Evolutionary conservation across 2,329 filamentous ascomycete genomes (phyloP).

Genomic region (Clonostachys rosea): DNA sequence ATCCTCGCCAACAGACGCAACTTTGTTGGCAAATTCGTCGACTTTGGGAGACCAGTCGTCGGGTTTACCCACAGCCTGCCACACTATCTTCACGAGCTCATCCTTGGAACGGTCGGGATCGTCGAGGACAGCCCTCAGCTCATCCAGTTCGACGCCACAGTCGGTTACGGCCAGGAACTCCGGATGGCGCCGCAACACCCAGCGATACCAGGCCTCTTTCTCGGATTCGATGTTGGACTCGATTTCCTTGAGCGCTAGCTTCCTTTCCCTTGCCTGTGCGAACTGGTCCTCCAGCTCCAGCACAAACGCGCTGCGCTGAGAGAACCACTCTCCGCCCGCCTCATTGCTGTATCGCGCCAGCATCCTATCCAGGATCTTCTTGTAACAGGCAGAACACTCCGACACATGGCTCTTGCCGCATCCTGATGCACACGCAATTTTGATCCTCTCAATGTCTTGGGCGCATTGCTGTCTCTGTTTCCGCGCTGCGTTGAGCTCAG

Average conservation of each 20-base stretch:
- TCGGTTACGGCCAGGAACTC: conserved; percentile 27
- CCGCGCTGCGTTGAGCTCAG: conserved; percentile 25
- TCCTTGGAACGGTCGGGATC: conserved; percentile 28
- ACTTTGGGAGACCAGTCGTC: conserved; percentile 21
- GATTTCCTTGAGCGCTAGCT: conserved; percentile 35
- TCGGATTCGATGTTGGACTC: conserved; percentile 46
- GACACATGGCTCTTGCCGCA: conserved; percentile 35
- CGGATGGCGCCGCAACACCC: conserved; percentile 30
- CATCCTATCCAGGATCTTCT: conserved; percentile 39
- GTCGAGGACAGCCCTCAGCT: conserved; percentile 25
- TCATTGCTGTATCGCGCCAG: conserved; percentile 26
- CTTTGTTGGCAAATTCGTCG: conserved; percentile 23
- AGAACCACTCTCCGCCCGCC: conserved; percentile 46
- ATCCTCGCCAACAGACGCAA: conserved; percentile 17
- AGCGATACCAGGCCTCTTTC: conserved; percentile 49
- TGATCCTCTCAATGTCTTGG: conserved; percentile 35
- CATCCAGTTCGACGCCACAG: conserved; percentile 17
- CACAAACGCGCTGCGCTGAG: conserved; percentile 40
- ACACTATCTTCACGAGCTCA: conserved; percentile 28
- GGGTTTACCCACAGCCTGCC: conserved; percentile 26
- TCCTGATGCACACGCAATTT: conserved; percentile 31
- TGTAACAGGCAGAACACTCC: conserved; percentile 44
- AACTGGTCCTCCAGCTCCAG: conserved; percentile 44
- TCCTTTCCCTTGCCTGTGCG: conserved; percentile 36
- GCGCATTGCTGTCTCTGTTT: conserved; percentile 26